Percentiles rank a stretch among this genome's conserved stretches.
phyloP scores from a whole-genome alignment of 352 stramenopile genomes.

The Phytophthora pinifolia region DNA sequence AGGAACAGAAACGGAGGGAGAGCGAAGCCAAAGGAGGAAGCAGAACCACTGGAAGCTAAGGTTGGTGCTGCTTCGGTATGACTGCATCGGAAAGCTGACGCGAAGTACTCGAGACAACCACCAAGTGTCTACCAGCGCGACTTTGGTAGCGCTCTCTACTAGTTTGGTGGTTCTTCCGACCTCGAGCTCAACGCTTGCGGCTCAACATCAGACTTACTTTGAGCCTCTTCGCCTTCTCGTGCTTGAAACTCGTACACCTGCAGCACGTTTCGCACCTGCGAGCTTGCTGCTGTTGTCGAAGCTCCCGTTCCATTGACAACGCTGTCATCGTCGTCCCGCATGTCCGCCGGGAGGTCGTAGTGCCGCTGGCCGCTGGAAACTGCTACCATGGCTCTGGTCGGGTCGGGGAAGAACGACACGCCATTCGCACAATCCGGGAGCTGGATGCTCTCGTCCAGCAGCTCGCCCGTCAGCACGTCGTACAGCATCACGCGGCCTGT shows the following conservation, averaged over 20 bases:
- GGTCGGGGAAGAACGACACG: constrained; percentile 75
- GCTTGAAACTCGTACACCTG: constrained; percentile 49
- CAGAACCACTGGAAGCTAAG: no score
- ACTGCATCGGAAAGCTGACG: no score
- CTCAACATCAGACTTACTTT: not conserved
- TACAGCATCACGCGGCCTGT: constrained; percentile 56
- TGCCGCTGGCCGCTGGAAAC: constrained; percentile 68
- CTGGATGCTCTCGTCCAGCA: constrained; percentile 47
- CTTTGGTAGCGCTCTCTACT: not conserved
- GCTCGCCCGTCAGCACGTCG: constrained; percentile 50
- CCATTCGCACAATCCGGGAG: constrained; percentile 69
- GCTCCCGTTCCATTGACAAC: constrained; percentile 2
- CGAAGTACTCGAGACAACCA: no score
- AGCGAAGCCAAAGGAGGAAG: constrained; percentile 6
- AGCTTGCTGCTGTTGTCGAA: not conserved
- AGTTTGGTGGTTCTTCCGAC: no score
- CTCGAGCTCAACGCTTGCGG: not conserved
- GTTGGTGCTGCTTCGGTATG: no score
- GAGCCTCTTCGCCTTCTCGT: constrained; percentile 6
- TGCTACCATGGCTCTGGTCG: constrained; percentile 40
- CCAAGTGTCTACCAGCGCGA: no score
- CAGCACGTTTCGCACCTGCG: constrained; percentile 30
- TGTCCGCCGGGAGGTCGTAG: constrained; percentile 63
- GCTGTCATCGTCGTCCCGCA: constrained; percentile 43
- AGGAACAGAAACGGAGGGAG: constrained; percentile 38